A percentile compares a stretch with the other conserved stretches of the same genome.
Evolutionary conservation across 371 early-diverging fungal species (phyloP).

Genomic region (Zychaea mexicana): DNA sequence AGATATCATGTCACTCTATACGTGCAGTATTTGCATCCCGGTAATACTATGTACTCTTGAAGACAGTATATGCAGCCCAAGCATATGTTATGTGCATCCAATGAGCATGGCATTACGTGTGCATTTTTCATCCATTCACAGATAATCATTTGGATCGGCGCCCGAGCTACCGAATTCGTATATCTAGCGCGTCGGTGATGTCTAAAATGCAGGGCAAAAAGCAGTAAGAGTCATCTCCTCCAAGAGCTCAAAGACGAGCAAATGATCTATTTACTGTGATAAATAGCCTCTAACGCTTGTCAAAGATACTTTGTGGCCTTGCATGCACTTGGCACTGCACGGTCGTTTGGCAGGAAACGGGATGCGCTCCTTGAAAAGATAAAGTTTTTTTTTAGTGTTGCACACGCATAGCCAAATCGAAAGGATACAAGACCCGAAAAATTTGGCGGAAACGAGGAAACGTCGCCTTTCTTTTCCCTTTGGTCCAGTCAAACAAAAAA

Average conservation of each 20-base stretch:
- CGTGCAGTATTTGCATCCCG: too few relatives aligned
- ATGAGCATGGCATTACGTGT: conserved; percentile 1
- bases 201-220: too few relatives aligned
- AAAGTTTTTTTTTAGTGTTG: not conserved
- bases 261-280: not conserved
- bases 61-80: not conserved
- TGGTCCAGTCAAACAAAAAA: not conserved
- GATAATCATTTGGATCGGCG: not conserved
- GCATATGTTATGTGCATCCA: not conserved
- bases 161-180: not conserved
- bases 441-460: not conserved
- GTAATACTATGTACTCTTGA: too few relatives aligned
- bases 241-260: not conserved
- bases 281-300: not conserved
- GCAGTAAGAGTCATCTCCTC: too few relatives aligned
- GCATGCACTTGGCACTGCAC: too few relatives aligned
- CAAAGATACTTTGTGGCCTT: too few relatives aligned
- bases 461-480: conserved; percentile 2
- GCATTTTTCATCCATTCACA: not conserved
- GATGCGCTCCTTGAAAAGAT: conserved; percentile 1
- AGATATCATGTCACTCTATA: too few relatives aligned
- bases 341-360: too few relatives aligned
- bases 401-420: not conserved
- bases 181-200: too few relatives aligned
- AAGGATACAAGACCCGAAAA: not conserved